Percentiles rank a stretch among this genome's conserved stretches.
phyloP scores from a whole-genome alignment of 2,329 filamentous ascomycete genomes.

The Leptographium lundbergii region DNA sequence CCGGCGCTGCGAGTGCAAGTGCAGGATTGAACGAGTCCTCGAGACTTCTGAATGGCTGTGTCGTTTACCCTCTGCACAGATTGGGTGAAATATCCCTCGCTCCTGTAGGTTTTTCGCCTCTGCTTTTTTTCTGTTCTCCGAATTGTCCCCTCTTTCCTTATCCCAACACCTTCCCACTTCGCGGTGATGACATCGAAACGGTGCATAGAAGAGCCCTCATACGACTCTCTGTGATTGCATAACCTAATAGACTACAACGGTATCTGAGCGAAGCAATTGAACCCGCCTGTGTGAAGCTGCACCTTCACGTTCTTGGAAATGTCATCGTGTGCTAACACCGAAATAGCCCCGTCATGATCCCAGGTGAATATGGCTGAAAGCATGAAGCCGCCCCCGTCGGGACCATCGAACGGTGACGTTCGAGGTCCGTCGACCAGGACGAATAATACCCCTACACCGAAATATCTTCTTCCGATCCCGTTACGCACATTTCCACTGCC shows the following conservation, averaged over 20 bases:
- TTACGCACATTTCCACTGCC: constrained; percentile 75
- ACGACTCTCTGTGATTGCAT: constrained; percentile 48
- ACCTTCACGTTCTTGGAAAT: background rate
- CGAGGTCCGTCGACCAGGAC: constrained; percentile 2
- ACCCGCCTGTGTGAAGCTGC: background rate
- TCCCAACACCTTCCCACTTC: constrained; percentile 11
- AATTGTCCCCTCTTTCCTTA: background rate
- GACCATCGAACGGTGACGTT: background rate
- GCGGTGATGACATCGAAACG: constrained; percentile 49
- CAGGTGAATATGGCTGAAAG: constrained; percentile 19
- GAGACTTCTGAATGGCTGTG: constrained; percentile 7
- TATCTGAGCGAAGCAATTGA: constrained; percentile 60
- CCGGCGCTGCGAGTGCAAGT: background rate
- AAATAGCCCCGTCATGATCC: constrained; percentile 12
- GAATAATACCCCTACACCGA: constrained; percentile 21
- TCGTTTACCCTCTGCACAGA: background rate
- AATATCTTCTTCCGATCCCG: constrained; percentile 67
- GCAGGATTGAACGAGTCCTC: background rate
- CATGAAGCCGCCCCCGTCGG: constrained; percentile 8
- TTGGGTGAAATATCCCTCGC: constrained; percentile 16
- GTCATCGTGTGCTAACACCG: background rate
- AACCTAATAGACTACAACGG: constrained; percentile 86
- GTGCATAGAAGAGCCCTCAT: constrained; percentile 48
- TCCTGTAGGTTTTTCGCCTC: constrained; percentile 13
- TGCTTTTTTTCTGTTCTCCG: background rate